Evolutionary conservation across 129 eudicot genomes (phyloP).

Genomic region (Cynara cardunculus): DNA sequence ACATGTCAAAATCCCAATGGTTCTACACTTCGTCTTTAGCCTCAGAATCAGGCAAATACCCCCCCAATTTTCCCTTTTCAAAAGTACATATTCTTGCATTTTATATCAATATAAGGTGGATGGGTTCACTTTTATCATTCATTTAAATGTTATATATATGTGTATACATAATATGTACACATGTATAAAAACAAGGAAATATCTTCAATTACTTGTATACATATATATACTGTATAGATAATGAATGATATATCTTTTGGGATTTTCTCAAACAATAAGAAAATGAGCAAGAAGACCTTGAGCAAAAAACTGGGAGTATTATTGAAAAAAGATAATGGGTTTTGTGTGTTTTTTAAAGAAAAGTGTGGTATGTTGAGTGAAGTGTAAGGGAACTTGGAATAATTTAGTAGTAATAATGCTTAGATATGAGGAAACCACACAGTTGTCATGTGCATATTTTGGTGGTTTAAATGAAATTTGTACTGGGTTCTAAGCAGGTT

Average conservation of each 20-base stretch:
- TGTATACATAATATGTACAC: too few species aligned
- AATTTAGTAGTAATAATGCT: conserved; percentile 30
- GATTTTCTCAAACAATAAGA: not conserved
- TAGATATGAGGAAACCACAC: conserved; percentile 29
- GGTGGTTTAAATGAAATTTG: conserved; percentile 30
- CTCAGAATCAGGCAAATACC: not conserved
- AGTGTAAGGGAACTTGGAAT: conserved; percentile 27
- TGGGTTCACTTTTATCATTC: too few species aligned
- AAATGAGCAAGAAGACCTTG: conserved; percentile 12
- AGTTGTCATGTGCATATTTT: conserved; percentile 36
- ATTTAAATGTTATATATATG: too few species aligned
- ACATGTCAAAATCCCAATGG: conserved; percentile 27
- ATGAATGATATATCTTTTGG: too few species aligned
- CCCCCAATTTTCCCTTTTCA: not conserved
- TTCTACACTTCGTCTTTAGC: not conserved
- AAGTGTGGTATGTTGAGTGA: conserved; percentile 36
- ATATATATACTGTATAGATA: too few species aligned
- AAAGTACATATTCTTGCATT: conserved; percentile 12
- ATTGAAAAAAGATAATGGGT: conserved; percentile 14
- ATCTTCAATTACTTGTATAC: too few species aligned
- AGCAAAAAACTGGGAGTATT: not conserved
- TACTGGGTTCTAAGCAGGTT: conserved; percentile 29
- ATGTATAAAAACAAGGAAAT: too few species aligned
- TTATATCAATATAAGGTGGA: not conserved
- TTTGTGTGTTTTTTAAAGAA: conserved; percentile 12